A percentile compares a stretch with the other conserved stretches of the same genome.
Conservation (phyloP, 805 yeast genomes). For the Peterozyma xylosa region DNA sequence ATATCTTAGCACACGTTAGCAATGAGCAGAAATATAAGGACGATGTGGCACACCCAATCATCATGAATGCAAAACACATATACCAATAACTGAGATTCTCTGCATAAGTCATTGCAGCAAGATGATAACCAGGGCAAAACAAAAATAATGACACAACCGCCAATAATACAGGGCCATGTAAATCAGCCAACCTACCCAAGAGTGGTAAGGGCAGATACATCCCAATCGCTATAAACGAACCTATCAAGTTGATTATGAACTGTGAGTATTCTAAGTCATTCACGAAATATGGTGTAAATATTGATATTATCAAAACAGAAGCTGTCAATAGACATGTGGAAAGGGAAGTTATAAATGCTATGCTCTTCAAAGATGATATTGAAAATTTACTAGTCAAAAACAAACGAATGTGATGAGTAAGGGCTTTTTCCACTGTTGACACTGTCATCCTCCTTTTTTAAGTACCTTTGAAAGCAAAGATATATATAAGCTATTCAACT, state of each 20-base stretch:
- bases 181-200: slow-evolving; percentile 75
- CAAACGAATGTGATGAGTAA: slow-evolving; percentile 37
- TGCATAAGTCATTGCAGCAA: slow-evolving; percentile 32
- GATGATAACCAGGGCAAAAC: slow-evolving; percentile 62
- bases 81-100: slow-evolving; percentile 20
- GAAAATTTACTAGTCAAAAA: slow-evolving; percentile 35
- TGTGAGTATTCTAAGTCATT: slow-evolving; percentile 53
- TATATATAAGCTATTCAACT: too few relatives aligned
- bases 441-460: slow-evolving; percentile 13
- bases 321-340: slow-evolving; percentile 71
- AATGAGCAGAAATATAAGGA: slow-evolving; percentile 64
- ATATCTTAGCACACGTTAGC: slow-evolving; percentile 80
- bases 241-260: slow-evolving; percentile 58
- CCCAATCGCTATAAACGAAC: slow-evolving; percentile 70
- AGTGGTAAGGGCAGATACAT: slow-evolving; percentile 80
- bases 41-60: slow-evolving; percentile 68
- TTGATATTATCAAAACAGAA: slow-evolving; percentile 73
- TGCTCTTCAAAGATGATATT: slow-evolving; percentile 29
- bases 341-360: slow-evolving; percentile 52
- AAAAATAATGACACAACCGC: slow-evolving; percentile 53
- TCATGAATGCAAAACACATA: slow-evolving; percentile 43
- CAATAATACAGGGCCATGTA: slow-evolving; percentile 74
- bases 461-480: too few relatives aligned
- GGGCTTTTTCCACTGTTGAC: slow-evolving; percentile 26
- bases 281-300: slow-evolving; percentile 68